phyloP scores from a whole-genome alignment of 257 asterid genomes.

The Fraxinus quadrangulata region DNA sequence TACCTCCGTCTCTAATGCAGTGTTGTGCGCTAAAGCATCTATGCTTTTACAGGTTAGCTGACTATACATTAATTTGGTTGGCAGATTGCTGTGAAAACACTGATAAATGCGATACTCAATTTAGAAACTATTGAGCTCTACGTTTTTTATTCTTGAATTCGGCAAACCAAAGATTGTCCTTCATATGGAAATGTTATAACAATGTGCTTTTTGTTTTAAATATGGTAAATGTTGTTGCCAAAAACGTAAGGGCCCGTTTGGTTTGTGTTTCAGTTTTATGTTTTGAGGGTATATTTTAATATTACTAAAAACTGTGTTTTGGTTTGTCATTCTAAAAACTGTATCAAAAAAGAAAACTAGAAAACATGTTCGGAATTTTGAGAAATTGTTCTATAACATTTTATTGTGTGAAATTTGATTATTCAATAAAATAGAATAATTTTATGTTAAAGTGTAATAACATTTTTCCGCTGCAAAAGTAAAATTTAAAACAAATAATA shows the following conservation, averaged over 20 bases:
- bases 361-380: too few species aligned
- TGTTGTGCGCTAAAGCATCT: slow-evolving; percentile 89
- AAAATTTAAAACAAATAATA: too few species aligned
- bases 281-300: too few species aligned
- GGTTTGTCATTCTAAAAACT: too few species aligned
- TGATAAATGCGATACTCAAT: not conserved
- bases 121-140: not conserved
- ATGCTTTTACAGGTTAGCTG: slow-evolving; percentile 79
- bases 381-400: too few species aligned
- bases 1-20: slow-evolving; percentile 56
- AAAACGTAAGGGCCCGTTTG: not conserved
- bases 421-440: too few species aligned
- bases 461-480: too few species aligned
- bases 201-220: not conserved
- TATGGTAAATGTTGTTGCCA: not conserved
- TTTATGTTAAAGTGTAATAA: too few species aligned
- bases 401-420: too few species aligned
- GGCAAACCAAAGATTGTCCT: not conserved
- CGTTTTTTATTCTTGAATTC: not conserved
- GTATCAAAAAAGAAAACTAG: too few species aligned
- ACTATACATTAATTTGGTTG: not conserved
- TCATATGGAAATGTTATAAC: not conserved
- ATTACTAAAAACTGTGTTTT: too few species aligned
- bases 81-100: not conserved
- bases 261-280: too few species aligned